Percentiles rank a stretch among this genome's conserved stretches.
phyloP scores from a whole-genome alignment of 495 filamentous ascomycete genomes.

The Daldinia concentrica region DNA sequence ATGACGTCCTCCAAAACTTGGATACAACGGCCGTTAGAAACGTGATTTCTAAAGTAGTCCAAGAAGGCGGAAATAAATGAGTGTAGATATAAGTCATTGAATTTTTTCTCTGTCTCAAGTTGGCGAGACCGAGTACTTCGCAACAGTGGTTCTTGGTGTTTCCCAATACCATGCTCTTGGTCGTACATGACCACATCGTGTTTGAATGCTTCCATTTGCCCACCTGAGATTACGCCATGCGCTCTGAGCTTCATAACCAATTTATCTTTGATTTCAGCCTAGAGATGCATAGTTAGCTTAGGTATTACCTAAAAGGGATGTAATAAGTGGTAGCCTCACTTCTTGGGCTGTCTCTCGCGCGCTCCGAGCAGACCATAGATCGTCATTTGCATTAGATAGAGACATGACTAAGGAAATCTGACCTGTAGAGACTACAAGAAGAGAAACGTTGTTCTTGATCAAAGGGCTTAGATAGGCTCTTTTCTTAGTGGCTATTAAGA shows the following conservation, averaged over 20 bases:
- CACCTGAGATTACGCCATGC: background rate
- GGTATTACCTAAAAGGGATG: background rate
- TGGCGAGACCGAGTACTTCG: background rate
- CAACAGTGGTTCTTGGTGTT: background rate
- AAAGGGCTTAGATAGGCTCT: background rate
- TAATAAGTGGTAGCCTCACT: background rate
- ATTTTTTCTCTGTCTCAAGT: background rate
- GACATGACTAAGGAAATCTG: background rate
- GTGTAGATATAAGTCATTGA: background rate
- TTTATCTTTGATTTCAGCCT: background rate
- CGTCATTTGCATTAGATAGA: background rate
- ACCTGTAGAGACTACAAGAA: background rate
- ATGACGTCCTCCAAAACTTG: background rate
- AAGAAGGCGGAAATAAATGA: background rate
- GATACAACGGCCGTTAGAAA: background rate
- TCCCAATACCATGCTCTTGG: background rate
- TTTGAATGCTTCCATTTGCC: background rate
- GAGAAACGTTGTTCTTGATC: background rate
- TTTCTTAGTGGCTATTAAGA: background rate
- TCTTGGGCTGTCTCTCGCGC: background rate
- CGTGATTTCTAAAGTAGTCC: background rate
- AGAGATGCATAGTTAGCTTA: background rate
- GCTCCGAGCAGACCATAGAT: background rate
- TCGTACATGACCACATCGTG: background rate
- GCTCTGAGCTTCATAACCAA: background rate